Evolutionary conservation across 169 alveolate species (phyloP), one percentile per base, ranked within the genome.

Genomic region (Cryptosporidium ubiquitum): DNA sequence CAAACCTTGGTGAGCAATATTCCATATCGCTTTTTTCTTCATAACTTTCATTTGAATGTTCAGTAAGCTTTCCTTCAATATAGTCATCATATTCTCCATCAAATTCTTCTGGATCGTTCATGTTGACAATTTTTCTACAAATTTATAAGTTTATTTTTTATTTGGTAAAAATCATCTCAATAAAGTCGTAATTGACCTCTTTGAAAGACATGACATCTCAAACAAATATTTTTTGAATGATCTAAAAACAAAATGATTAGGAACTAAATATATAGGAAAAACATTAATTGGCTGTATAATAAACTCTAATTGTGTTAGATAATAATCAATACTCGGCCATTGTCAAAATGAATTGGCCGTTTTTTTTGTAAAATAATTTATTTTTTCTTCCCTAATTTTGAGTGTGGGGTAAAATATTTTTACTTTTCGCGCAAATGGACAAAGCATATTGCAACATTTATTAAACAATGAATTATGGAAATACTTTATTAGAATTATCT

Each of bases 141-240:
- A 66, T 6, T 20, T 1, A 37, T 66, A 66, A n/a, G 9, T 33
- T 12, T 66, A 37, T 16, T 18, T 26, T 23, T 70, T 23, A 26
- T 70, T 70, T 51, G 10, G 9, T 29, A 70, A 55, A 31, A 7
- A 37, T 64, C 4, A 6, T 16, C 39, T 64, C 20, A 69, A 70
- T 18, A 16, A 44, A 79, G 89, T 79, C 89, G 79, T 16, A 23
- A 42, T 64, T 79, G 89, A 79, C 89, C 89, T 79, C 89, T 79
- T 79, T 60, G 33, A 47, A 26, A 79, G 89, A 79, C 89, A 66
- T 47, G 89, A 79, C 79, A 64, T 47, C 42, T 26, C 0, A 33
- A 18, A 33, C 1, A 31, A 64, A n/a, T 14, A 26, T 33, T 42
- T n/a, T 12, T 16, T 29, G 10, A 64, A 7, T 64, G 79, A 58